These are phyloP conservation scores for Fusarium liriodendri DNA, from an alignment of 2,329 filamentous ascomycete genomes.

Conservation along the genomic window DNA sequence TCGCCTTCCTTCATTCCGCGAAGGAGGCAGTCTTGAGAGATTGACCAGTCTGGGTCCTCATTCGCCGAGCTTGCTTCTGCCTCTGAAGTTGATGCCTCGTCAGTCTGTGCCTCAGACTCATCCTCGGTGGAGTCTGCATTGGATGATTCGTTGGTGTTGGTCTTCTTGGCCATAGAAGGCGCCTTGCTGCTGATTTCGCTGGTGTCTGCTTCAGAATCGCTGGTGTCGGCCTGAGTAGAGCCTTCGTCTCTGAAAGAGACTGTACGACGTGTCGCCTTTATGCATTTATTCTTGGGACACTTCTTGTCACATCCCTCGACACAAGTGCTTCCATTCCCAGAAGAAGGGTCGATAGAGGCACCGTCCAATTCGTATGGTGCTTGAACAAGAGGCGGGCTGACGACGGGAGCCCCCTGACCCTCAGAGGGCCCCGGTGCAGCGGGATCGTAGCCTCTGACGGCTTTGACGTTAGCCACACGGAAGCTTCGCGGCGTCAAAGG, in stretches of 20 bases:
- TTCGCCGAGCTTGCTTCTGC: neutral
- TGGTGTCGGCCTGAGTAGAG: neutral
- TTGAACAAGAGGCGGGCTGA: neutral
- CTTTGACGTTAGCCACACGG: neutral
- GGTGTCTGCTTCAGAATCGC: neutral
- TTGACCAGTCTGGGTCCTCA: constrained; percentile 43
- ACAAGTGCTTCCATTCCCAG: neutral
- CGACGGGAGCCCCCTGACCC: neutral
- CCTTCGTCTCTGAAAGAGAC: constrained; percentile 9
- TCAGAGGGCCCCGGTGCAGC: neutral
- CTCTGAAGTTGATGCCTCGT: neutral
- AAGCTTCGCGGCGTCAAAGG: constrained; percentile 19
- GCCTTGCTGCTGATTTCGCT: neutral
- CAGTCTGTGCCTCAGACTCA: constrained; percentile 5
- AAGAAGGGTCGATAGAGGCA: neutral
- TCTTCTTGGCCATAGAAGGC: neutral
- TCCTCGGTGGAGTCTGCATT: constrained; percentile 5
- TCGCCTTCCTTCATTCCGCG: constrained; percentile 48
- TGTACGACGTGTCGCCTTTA: neutral
- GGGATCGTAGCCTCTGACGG: neutral
- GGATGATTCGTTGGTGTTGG: neutral
- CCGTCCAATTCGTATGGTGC: neutral
- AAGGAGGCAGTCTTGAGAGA: constrained; percentile 51
- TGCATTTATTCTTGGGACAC: neutral
- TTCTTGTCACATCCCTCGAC: neutral